Base-by-base conservation (phyloP, 805 yeast species). In the Yarrowia porcina region DNA sequence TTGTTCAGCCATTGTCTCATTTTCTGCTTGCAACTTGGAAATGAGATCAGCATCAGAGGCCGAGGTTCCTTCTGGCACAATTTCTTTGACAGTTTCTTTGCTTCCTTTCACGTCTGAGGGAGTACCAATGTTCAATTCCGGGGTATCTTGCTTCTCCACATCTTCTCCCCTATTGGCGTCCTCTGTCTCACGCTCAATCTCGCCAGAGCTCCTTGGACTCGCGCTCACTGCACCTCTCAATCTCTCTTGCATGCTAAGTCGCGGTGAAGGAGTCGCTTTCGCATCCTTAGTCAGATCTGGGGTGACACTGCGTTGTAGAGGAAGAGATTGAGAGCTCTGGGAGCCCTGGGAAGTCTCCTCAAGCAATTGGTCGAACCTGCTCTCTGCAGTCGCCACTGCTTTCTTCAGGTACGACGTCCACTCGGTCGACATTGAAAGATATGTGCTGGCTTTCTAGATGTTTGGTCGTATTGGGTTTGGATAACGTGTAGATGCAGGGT, bases 1-100 rank as follows among this genome's bases (percentile, higher is more conserved):
- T 21, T 66, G 66, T 44, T 66, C 70, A 8, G 61, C 61, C 36
- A 32, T 35, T 7, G 18, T 30, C 18, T 36, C 38, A 11, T 27
- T 41, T 1, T 56, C 49, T 1, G 32, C 23, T 28, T 56, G 61
- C 25, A 56, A 38, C 12, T 39, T 56, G 18, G 23, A 17, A 6
- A 56, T 15, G n/a, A 52, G 25, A n/a, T 52, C 60, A 3, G 36
- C 13, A 3, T 35, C 45, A 11, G 32, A 23, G 3, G 7, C 23
- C 2, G 35, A n/a, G n/a, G n/a, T n/a, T n/a, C n/a, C n/a, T n/a
- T n/a, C n/a, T n/a, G n/a, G n/a, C n/a, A n/a, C n/a, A n/a, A n/a
- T n/a, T n/a, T n/a, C 21, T n/a, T 32, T 12, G 2, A 11, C 7
- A 27, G 23, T 1, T 20, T 17, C 41, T 13, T 35, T 17, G 23